Evolutionary conservation across 495 filamentous ascomycete species (phyloP).

Genomic region (Podospora comata): DNA sequence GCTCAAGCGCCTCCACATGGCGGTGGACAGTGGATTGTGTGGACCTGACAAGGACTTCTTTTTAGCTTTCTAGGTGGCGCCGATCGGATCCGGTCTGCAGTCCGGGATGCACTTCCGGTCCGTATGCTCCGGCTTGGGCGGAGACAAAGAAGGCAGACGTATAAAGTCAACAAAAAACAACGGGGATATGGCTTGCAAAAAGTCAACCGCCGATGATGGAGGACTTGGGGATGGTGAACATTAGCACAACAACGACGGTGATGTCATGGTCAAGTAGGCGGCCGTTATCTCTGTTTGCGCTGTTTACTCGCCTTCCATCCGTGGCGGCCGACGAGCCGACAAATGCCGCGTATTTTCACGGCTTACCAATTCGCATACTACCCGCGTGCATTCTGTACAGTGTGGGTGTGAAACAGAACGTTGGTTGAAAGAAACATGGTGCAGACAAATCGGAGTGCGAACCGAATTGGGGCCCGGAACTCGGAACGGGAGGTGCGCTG

Average conservation of each 20-base stretch:
- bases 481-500: neutral
- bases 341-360: neutral
- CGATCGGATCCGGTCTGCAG: neutral
- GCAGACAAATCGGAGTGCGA: neutral
- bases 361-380: neutral
- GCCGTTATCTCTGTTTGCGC: neutral
- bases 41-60: neutral
- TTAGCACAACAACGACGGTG: neutral
- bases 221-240: neutral
- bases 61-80: neutral
- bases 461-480: neutral
- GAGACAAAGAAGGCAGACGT: neutral
- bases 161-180: neutral
- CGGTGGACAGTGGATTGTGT: neutral
- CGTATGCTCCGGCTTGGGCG: neutral
- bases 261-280: neutral
- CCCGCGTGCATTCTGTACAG: neutral
- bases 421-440: neutral
- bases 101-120: neutral
- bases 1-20: constrained; percentile 1
- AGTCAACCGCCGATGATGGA: neutral
- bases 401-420: neutral
- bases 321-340: neutral
- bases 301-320: neutral
- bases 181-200: neutral